Conservation (phyloP, 805 yeast species). For the Wickerhamomyces silvicola region DNA sequence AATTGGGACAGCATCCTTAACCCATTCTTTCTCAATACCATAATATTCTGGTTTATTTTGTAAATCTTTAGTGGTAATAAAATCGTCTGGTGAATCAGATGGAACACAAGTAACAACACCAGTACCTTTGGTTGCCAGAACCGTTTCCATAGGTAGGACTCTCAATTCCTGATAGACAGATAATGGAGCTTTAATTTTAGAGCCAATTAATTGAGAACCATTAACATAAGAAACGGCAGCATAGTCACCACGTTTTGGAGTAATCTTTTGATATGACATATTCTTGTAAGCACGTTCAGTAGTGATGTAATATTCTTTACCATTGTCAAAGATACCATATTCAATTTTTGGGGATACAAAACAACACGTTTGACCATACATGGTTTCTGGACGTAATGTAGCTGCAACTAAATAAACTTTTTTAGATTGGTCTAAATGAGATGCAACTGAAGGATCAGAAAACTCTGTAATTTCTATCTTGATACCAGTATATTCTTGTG, state of each 20-base stretch:
- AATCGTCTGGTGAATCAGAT: slow-evolving; percentile 98
- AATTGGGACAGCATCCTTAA: slow-evolving; percentile 65
- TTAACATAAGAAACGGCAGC: slow-evolving; percentile 49
- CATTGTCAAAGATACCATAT: slow-evolving; percentile 88
- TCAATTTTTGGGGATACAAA: slow-evolving; percentile 92
- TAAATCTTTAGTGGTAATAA: slow-evolving; percentile 76
- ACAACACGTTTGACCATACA: slow-evolving; percentile 98
- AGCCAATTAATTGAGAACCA: slow-evolving; percentile 78
- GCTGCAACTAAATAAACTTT: slow-evolving; percentile 87
- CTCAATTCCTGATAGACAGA: slow-evolving; percentile 64
- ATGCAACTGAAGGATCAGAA: slow-evolving; percentile 39
- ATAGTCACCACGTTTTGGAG: slow-evolving; percentile 82
- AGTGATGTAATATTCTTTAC: slow-evolving; percentile 68
- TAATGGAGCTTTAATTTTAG: slow-evolving; percentile 81
- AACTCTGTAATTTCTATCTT: slow-evolving; percentile 69
- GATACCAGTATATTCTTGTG: slow-evolving; percentile 93
- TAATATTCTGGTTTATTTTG: slow-evolving; percentile 87
- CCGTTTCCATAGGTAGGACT: slow-evolving; percentile 96
- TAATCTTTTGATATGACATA: slow-evolving; percentile 91
- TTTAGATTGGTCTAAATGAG: slow-evolving; percentile 40
- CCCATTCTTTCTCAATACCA: slow-evolving; percentile 83
- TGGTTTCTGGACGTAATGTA: slow-evolving; percentile 96
- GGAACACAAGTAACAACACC: slow-evolving; percentile 99
- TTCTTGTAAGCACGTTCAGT: slow-evolving; percentile 96
- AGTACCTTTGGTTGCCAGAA: slow-evolving; percentile 91